Evolutionary conservation across 257 asterid species (phyloP), one percentile per base, ranked within the genome.

Genomic region (Fraxinus americana): DNA sequence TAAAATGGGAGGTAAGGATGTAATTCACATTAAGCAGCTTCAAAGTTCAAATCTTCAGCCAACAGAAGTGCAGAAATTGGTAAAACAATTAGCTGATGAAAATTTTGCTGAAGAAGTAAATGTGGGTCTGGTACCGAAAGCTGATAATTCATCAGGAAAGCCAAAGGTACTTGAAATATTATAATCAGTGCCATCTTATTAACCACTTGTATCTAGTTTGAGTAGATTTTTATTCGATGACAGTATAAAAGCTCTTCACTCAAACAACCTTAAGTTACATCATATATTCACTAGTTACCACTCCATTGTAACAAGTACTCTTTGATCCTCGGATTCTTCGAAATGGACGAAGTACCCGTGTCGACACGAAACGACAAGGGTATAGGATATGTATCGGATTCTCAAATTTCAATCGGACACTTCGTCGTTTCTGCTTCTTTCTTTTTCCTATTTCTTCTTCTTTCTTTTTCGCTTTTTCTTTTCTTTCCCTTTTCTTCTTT

Each of bases 1-100:
- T 68, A 95, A 89, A 86, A 95, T 93, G 98, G 99, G 98, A 85
- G 99, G 99, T 77, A 93, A 95, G 85, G 99, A 95, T 86, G 99
- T 89, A 59, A 83, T 95, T 78, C 97, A 93, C 83, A 81, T 91
- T 17, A 95, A 95, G 90, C 99, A 95, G 88, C 99, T 95, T 82
- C 91, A 85, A 45, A 89, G 72, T 71, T 95, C 99, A 75, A 87
- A 73, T 86, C 94, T 90, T 70, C 89, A 87, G 86, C 88, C 92
- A 4, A 35, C 81, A 63, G 97, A 93, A 83, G 94, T 95, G 85
- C 98, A 90, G 94, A 89, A 85, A 76, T 84, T 93, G 81, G 80
- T 93, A 81, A 95, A 95, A 92, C 85, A 90, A 86, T 81, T 92
- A 70, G 95, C 97, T 43, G 97, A 93, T 82, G 92, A 90, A 79